These are phyloP conservation scores for Fusarium subtropicale DNA, from an alignment of 2,329 filamentous ascomycete species.

Conservation along the genomic window DNA sequence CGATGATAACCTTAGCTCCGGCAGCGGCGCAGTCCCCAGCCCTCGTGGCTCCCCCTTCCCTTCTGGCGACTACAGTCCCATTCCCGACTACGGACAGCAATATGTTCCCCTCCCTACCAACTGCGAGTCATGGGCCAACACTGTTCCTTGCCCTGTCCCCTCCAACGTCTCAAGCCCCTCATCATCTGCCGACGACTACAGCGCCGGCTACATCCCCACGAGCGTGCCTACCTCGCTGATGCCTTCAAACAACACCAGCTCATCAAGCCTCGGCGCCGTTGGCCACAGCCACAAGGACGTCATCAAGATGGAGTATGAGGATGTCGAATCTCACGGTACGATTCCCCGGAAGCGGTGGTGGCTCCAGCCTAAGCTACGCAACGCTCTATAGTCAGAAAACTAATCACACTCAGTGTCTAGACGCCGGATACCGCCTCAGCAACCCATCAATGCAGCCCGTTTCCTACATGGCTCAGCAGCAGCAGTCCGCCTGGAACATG, in stretches of 20 bases:
- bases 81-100: slow-evolving; percentile 57
- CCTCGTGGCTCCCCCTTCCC: slow-evolving; percentile 61
- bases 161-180: slow-evolving; percentile 65
- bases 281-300: slow-evolving; percentile 54
- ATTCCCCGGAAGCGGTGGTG: slow-evolving; percentile 7
- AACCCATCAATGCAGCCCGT: slow-evolving; percentile 42
- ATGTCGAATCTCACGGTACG: slow-evolving; percentile 51
- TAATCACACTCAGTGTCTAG: slow-evolving; percentile 48
- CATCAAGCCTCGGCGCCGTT: slow-evolving; percentile 48
- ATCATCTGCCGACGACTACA: slow-evolving; percentile 63
- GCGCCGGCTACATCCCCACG: slow-evolving; percentile 59
- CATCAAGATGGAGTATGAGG: slow-evolving; percentile 57
- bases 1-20: slow-evolving; percentile 56
- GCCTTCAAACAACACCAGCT: slow-evolving; percentile 47
- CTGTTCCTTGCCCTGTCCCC: slow-evolving; percentile 58
- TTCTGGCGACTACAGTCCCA: slow-evolving; percentile 57
- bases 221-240: slow-evolving; percentile 61
- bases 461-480: slow-evolving; percentile 47
- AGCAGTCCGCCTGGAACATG: slow-evolving; percentile 50
- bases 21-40: slow-evolving; percentile 56
- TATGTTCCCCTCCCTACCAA: slow-evolving; percentile 56
- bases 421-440: slow-evolving; percentile 51
- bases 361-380: neutral
- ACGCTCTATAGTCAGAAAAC: slow-evolving; percentile 33
- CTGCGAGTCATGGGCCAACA: slow-evolving; percentile 60